A percentile compares a stretch with the other conserved stretches of the same genome.
Conservation (phyloP, 345 rosid genomes). For the Corymbia maculata region DNA sequence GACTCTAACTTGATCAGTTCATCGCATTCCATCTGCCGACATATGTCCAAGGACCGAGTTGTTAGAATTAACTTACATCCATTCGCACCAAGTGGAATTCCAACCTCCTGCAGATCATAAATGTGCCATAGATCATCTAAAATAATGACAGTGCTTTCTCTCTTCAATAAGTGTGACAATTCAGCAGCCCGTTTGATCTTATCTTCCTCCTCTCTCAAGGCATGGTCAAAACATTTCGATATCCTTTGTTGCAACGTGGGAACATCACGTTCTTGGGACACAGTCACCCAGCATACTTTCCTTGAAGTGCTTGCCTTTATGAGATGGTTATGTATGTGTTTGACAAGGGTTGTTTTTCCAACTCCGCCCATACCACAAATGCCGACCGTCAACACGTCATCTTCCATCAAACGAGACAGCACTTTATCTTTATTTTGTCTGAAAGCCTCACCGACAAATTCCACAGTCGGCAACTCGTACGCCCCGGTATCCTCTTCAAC, state of each 20-base stretch:
- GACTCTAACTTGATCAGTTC: no score
- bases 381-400: background rate
- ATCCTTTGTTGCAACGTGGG: background rate
- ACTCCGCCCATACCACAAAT: background rate
- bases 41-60: background rate
- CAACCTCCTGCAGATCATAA: background rate
- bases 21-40: no score
- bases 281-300: background rate
- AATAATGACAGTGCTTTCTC: background rate
- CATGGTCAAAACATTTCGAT: background rate
- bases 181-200: background rate
- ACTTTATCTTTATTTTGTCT: background rate
- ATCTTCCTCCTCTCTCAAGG: background rate
- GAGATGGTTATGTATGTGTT: background rate
- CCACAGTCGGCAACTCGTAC: accelerated
- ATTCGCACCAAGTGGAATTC: background rate
- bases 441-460: background rate
- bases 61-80: slow-evolving; percentile 12
- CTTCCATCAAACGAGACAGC: background rate
- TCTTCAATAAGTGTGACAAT: background rate
- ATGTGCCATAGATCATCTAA: slow-evolving; percentile 8
- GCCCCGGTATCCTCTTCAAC: background rate
- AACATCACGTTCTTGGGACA: no score
- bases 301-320: background rate
- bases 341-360: background rate